A percentile compares a stretch with the other conserved stretches of the same genome.
phyloP scores from a whole-genome alignment of 768 basidiomycete genomes.

The Leucocoprinus sp. region DNA sequence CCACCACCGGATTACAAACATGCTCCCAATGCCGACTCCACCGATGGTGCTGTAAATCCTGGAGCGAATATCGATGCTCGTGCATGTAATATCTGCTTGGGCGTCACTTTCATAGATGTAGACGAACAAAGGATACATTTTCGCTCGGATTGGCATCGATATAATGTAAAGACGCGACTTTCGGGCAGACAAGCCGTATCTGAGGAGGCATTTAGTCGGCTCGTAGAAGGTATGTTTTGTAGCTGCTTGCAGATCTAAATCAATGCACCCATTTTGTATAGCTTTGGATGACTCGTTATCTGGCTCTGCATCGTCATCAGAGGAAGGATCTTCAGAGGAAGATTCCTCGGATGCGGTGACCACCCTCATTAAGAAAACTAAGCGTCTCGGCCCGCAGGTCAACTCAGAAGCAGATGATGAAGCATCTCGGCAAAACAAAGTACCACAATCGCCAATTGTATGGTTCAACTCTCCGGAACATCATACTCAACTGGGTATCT shows the following conservation, averaged over 20 bases:
- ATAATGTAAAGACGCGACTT: conserved; percentile 84
- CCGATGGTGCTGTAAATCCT: conserved; percentile 19
- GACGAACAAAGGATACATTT: conserved; percentile 83
- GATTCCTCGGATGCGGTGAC: conserved; percentile 61
- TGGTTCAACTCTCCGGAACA: conserved; percentile 85
- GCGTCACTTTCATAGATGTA: conserved; percentile 60
- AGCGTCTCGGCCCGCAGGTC: conserved; percentile 23
- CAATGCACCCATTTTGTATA: conserved; percentile 19
- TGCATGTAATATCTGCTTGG: conserved; percentile 68
- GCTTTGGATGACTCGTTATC: conserved; percentile 84
- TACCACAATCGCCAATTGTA: conserved; percentile 57
- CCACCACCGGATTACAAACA: conserved; percentile 26
- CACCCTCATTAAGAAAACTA: conserved; percentile 56
- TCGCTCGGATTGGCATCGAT: conserved; percentile 95
- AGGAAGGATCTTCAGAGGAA: conserved; percentile 28
- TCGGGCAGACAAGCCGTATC: conserved; percentile 53
- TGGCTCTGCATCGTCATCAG: conserved; percentile 71
- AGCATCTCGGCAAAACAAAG: conserved; percentile 15
- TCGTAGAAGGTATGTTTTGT: conserved; percentile 65
- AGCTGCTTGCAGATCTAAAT: neutral
- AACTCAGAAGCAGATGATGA: conserved; percentile 39
- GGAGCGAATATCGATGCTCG: conserved; percentile 34
- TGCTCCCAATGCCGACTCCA: conserved; percentile 5
- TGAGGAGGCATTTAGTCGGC: conserved; percentile 63
- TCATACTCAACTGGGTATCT: conserved; percentile 84